These are phyloP conservation scores for Botrytis fragariae DNA, from an alignment of 2,329 filamentous ascomycete species.

Conservation along the genomic window DNA sequence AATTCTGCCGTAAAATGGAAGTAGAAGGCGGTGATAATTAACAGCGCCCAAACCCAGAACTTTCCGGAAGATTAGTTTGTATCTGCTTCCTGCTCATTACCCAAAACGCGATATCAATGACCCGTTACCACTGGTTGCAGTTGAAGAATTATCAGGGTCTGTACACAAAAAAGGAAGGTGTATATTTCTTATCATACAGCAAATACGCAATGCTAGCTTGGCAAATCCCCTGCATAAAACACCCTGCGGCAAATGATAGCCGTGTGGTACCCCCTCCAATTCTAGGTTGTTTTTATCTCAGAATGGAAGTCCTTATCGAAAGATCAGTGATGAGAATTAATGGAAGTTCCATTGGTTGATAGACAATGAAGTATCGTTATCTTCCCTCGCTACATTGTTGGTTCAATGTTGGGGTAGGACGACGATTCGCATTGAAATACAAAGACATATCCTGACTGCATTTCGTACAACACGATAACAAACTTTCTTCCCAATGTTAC, in stretches of 20 bases:
- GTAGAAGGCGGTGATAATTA: neutral
- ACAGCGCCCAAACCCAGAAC: neutral
- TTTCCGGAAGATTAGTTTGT: neutral
- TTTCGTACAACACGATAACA: neutral
- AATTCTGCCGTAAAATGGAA: neutral
- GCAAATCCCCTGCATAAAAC: neutral
- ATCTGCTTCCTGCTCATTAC: neutral
- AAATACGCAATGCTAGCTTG: neutral
- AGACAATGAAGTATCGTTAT: slow-evolving; percentile 3
- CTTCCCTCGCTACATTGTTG: neutral
- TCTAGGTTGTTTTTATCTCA: neutral
- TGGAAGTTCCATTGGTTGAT: neutral
- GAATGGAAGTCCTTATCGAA: neutral
- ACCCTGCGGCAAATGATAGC: neutral
- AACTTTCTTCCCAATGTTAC: neutral
- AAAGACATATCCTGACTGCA: neutral
- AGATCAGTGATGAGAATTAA: neutral
- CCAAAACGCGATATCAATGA: neutral
- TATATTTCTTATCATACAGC: neutral
- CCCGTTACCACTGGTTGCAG: neutral
- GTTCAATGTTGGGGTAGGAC: neutral
- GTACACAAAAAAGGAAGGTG: neutral
- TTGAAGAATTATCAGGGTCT: neutral
- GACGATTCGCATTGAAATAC: neutral
- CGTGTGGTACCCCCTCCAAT: neutral